Base-by-base conservation (phyloP, 2,329 filamentous ascomycete species). In the Beauveria varroae region DNA sequence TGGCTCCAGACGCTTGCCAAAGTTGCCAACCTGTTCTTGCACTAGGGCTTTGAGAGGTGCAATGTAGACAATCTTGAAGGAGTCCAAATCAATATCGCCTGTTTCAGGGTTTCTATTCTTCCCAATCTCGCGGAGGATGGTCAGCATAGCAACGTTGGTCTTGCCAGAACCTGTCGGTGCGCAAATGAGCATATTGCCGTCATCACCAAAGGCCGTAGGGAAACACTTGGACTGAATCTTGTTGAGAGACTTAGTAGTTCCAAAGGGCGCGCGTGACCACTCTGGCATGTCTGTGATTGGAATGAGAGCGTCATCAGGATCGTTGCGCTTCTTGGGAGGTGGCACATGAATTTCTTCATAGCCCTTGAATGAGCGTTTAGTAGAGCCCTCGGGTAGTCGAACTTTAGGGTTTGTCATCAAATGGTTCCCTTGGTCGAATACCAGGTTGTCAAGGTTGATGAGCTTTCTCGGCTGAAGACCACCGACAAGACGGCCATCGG, bases 331-430 rank as follows among this genome's bases (percentile, higher is more conserved):
- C 77, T 96, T 96, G 1, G 96, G 96, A 5, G 91, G 85, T 8
- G 95, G 95, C 4, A 99, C 93, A 71, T 99, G 95, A 62, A 98
- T 97, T 71, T 99, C 95, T 74, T 99, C 95, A 67, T 98, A 99
- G 40, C 95, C 95, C 75, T 99, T 99, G 78, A 97, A 97, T 0
- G 90, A 91, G 53, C 92, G 86, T 74, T 98, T 97, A 0, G 91
- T 97, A 2, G 95, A 96, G 12, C 95, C 95, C 72, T 96, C 91
- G 0, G 95, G 95, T 22, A 99, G 81, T 65, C 90, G 89, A 52
- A 99, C 95, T 71, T 92, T 97, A 7, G 92, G 90, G 69, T 99
- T 99, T n/a, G 95, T 98, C 93, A 98, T 99, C 49, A 99, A 82
- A 78, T 99, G 95, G 69, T 98, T 99, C 58, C 95, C 95, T 75